These are phyloP conservation scores for Penicillium daleae DNA, from an alignment of 495 filamentous ascomycete genomes.

Conservation along the genomic window DNA sequence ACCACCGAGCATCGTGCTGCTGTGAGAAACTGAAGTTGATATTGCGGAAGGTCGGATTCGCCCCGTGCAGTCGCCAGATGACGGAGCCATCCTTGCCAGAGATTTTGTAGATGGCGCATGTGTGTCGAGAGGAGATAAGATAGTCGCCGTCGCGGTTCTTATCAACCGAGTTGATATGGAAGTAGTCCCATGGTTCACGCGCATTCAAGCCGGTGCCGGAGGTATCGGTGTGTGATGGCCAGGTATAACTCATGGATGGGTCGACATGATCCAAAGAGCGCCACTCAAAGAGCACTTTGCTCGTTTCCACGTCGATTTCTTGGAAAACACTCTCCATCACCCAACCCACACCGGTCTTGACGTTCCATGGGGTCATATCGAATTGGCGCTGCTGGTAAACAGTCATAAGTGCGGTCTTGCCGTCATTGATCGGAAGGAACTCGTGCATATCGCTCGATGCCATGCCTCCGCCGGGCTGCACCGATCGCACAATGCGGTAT, in stretches of 20 bases:
- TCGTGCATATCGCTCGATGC: conserved; percentile 57
- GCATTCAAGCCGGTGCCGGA: conserved; percentile 48
- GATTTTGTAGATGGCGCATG: conserved; percentile 61
- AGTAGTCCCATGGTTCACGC: conserved; percentile 62
- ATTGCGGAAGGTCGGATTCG: conserved; percentile 50
- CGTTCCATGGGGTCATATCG: conserved; percentile 57
- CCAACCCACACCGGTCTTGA: conserved; percentile 52
- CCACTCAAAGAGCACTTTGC: conserved; percentile 57
- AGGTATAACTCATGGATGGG: conserved; percentile 50
- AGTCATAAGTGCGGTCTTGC: conserved; percentile 57
- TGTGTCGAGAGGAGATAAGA: conserved; percentile 62
- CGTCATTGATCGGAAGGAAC: conserved; percentile 49
- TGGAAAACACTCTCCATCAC: conserved; percentile 55
- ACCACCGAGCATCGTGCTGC: conserved; percentile 65
- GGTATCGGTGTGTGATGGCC: conserved; percentile 50
- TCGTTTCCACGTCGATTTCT: conserved; percentile 56
- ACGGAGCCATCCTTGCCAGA: conserved; percentile 61
- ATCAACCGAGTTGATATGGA: conserved; percentile 68
- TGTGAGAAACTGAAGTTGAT: conserved; percentile 61
- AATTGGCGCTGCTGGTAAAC: conserved; percentile 59
- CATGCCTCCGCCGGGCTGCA: conserved; percentile 50
- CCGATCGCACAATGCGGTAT: conserved; percentile 53
- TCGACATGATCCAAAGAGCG: conserved; percentile 55
- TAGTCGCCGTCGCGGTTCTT: conserved; percentile 61
- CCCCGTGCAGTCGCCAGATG: conserved; percentile 60